These are phyloP conservation scores for Coemansia sp. DNA, from an alignment of 192 early-diverging fungal species.

Conservation along the genomic window DNA sequence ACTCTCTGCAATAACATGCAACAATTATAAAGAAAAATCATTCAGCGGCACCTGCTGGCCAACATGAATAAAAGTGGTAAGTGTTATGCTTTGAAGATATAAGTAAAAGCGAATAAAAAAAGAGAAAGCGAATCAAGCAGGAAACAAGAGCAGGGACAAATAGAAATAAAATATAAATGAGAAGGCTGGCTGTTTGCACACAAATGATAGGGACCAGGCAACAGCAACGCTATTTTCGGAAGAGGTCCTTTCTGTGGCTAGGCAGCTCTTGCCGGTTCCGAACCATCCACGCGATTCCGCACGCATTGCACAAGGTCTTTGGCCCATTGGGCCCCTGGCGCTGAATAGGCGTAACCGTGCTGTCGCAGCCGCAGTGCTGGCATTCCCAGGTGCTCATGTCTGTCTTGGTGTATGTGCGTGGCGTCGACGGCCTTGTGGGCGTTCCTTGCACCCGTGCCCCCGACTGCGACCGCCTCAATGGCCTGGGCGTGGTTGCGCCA, in stretches of 20 bases:
- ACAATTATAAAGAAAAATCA: no score
- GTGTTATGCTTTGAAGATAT: neutral
- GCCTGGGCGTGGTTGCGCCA: slow-evolving; percentile 42
- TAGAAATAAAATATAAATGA: neutral
- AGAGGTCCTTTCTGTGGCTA: slow-evolving; percentile 45
- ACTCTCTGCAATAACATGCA: no score
- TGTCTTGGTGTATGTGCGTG: slow-evolving; percentile 39
- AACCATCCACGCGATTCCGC: slow-evolving; percentile 59
- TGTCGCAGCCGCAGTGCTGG: slow-evolving; percentile 49
- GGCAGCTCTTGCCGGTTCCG: slow-evolving; percentile 50
- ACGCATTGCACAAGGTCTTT: slow-evolving; percentile 64
- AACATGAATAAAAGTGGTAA: no score
- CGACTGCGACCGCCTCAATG: slow-evolving; percentile 19
- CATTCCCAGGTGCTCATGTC: slow-evolving; percentile 49
- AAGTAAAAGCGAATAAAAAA: neutral
- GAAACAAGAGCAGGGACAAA: slow-evolving; percentile 6
- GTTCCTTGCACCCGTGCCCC: slow-evolving; percentile 24
- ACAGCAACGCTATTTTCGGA: slow-evolving; percentile 28
- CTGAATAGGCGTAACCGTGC: slow-evolving; percentile 49
- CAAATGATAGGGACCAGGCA: neutral
- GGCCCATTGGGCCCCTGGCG: slow-evolving; percentile 60
- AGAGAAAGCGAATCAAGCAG: neutral
- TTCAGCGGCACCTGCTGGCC: no score
- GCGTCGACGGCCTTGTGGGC: slow-evolving; percentile 39
- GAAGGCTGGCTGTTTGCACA: neutral